Base-by-base conservation (phyloP, 1,284 basidiomycete species). In the Sphaerobolus stellatus region DNA sequence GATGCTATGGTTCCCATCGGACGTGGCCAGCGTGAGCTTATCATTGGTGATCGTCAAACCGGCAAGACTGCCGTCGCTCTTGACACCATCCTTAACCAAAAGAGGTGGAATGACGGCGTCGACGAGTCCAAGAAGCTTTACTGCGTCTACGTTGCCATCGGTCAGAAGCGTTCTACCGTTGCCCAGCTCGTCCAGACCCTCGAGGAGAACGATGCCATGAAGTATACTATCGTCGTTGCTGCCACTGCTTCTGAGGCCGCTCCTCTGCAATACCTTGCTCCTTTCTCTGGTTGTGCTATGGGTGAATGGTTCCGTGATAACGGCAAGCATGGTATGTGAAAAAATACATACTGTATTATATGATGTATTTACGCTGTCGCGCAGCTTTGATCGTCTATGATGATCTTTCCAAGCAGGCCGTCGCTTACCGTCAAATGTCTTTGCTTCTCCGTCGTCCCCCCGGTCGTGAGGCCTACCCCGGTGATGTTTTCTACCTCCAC, bases 261-360 rank as follows among this genome's bases (percentile, higher is more conserved):
- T 68, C 96, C 96, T 64, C 84, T 99, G 57, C 96, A 98, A 76
- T 99, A 98, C 81, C 90, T 98, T 65, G 96, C 96, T 69, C 96
- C 96, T 68, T 99, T 99, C 94, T 96, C 96, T 67, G 96, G 96
- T 64, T 96, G 93, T 77, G 95, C 96, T 69, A 99, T 99, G 92
- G 96, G 96, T 75, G 96, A 99, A 82, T 99, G 96, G 96, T 99
- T 99, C 96, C 94, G 96, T 82, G 96, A 99, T 81, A 98, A 99
- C 75, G 94, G 94, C 81, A 96, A 92, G 77, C 89, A 90, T 66
- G 85, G 88, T 88, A 65, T 53, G 82, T 68, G n/a, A 28, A 34
- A 36, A 27, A 45, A 40, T 7, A 18, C 6, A 18, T 57, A 56
- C 24, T 40, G 34, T 47, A 28, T 46, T 28, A 4, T 22, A 47